These are phyloP conservation scores for Mycena galericulata DNA, from an alignment of 768 basidiomycete species.

Conservation along the genomic window DNA sequence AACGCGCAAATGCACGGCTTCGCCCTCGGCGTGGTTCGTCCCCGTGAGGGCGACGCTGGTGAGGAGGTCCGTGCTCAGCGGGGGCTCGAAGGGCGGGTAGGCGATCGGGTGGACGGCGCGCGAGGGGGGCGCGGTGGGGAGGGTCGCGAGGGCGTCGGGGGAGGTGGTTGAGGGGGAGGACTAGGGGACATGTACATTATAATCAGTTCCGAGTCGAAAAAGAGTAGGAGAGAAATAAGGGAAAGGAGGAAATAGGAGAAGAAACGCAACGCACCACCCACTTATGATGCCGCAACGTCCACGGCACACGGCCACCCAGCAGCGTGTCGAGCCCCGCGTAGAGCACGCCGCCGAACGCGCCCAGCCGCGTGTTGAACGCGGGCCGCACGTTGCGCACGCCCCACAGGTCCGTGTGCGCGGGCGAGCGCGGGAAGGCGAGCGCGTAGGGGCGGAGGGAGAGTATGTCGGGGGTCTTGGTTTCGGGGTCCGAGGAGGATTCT, in stretches of 20 bases:
- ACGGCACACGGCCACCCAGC: slow-evolving; percentile 87
- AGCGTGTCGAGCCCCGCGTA: slow-evolving; percentile 93
- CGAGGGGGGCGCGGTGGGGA: slow-evolving; percentile 72
- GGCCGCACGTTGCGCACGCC: slow-evolving; percentile 94
- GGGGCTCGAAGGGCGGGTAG: slow-evolving; percentile 90
- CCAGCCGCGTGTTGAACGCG: slow-evolving; percentile 84
- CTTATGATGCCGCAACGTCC: slow-evolving; percentile 84
- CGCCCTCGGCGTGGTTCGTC: slow-evolving; percentile 98
- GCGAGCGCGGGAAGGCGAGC: slow-evolving; percentile 74
- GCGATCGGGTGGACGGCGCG: slow-evolving; percentile 78
- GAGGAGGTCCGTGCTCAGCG: slow-evolving; percentile 92
- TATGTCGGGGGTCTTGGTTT: too few relatives aligned
- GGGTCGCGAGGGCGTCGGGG: slow-evolving; percentile 79
- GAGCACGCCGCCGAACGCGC: slow-evolving; percentile 86
- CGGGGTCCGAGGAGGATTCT: too few relatives aligned
- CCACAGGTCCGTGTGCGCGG: slow-evolving; percentile 87
- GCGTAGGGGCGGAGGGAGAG: slow-evolving; percentile 76
- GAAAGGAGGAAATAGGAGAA: too few relatives aligned
- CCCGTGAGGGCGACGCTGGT: slow-evolving; percentile 91
- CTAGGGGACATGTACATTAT: background rate
- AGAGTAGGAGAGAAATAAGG: too few relatives aligned
- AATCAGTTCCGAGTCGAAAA: too few relatives aligned
- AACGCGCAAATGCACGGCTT: slow-evolving; percentile 89
- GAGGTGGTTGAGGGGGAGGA: slow-evolving; percentile 40
- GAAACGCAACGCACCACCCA: background rate